A percentile compares a stretch with the other conserved stretches of the same genome.
Evolutionary conservation across 805 yeast genomes (phyloP).

Genomic region (Brettanomyces sp.): DNA sequence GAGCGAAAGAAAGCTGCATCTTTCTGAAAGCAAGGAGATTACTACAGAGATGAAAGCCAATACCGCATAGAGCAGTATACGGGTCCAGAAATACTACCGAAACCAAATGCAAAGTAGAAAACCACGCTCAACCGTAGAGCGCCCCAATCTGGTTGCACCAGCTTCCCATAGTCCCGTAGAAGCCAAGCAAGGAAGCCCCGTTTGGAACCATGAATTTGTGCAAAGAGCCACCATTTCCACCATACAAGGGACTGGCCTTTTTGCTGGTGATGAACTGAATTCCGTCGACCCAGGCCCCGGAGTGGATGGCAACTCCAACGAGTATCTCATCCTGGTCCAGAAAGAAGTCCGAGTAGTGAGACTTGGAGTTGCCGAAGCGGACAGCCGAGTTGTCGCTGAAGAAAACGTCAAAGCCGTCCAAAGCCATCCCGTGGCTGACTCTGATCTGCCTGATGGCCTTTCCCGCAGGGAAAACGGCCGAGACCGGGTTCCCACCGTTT

Average conservation of each 20-base stretch:
- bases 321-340: slow-evolving; percentile 53
- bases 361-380: slow-evolving; percentile 45
- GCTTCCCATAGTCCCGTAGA: slow-evolving; percentile 55
- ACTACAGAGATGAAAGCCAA: too few species aligned
- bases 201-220: slow-evolving; percentile 55
- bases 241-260: slow-evolving; percentile 47
- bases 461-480: slow-evolving; percentile 10
- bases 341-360: slow-evolving; percentile 43
- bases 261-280: slow-evolving; percentile 64
- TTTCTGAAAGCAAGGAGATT: too few species aligned
- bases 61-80: too few species aligned
- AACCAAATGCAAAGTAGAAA: not conserved
- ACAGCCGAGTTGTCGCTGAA: slow-evolving; percentile 17
- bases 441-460: slow-evolving; percentile 39
- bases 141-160: slow-evolving; percentile 77
- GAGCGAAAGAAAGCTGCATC: too few species aligned
- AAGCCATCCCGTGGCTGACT: slow-evolving; percentile 64
- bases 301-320: slow-evolving; percentile 50
- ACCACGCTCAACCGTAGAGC: slow-evolving; percentile 33
- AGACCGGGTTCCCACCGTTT: slow-evolving; percentile 9
- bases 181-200: slow-evolving; percentile 53
- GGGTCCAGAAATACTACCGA: too few species aligned
- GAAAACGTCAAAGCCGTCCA: slow-evolving; percentile 70
- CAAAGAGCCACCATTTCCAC: slow-evolving; percentile 58
- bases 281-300: slow-evolving; percentile 89